Evolutionary conservation across 202 grass and related monocot species (phyloP).

Genomic region (Carex arenaria): DNA sequence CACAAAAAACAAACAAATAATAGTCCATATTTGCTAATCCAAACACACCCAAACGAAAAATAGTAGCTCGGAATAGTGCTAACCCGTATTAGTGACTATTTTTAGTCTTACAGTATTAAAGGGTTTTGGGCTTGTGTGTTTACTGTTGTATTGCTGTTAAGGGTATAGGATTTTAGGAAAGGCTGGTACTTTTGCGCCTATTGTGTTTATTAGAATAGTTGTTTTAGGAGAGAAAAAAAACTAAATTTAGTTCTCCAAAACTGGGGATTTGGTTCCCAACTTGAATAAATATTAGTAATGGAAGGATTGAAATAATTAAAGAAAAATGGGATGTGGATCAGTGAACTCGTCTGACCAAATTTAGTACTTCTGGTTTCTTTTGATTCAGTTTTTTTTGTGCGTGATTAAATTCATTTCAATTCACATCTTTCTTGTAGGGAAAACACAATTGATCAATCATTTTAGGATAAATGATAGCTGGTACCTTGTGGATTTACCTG

Average conservation of each 20-base stretch:
- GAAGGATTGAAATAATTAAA: neutral
- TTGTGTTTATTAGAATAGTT: neutral
- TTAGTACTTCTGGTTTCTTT: neutral
- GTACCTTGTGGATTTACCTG: conserved; percentile 98
- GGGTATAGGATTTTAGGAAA: neutral
- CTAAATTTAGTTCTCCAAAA: neutral
- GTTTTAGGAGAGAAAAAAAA: neutral
- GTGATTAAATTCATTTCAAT: neutral
- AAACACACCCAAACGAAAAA: too few species aligned
- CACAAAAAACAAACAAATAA: too few species aligned
- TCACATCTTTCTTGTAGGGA: conserved; percentile 45
- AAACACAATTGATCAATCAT: conserved; percentile 98
- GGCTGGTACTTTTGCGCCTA: neutral
- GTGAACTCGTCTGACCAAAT: neutral
- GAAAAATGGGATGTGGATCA: neutral
- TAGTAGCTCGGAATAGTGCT: too few species aligned
- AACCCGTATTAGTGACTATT: too few species aligned
- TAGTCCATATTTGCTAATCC: too few species aligned
- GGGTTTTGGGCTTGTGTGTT: too few species aligned
- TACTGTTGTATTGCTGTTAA: too few species aligned
- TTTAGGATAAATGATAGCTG: conserved; percentile 95
- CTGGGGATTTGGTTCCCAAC: neutral
- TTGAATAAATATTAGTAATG: neutral
- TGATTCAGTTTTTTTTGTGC: neutral
- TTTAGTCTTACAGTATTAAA: neutral